These are phyloP conservation scores for Glaciozyma martinii DNA, from an alignment of 768 basidiomycete genomes.

Conservation along the genomic window DNA sequence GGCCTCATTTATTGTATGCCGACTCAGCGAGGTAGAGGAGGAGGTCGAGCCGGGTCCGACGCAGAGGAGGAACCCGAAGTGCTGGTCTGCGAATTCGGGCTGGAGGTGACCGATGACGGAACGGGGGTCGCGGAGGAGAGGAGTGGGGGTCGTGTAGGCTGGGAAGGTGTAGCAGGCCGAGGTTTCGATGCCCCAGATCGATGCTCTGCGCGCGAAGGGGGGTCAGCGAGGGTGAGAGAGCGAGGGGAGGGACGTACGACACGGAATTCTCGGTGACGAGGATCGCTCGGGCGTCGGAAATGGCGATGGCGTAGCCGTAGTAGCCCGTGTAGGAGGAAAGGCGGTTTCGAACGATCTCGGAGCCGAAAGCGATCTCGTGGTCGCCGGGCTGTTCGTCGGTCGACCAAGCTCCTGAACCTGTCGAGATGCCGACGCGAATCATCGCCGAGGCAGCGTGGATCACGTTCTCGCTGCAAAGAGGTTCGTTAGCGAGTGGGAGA, in stretches of 20 bases:
- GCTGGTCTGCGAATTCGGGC: slow-evolving; percentile 17
- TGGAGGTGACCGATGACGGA: slow-evolving; percentile 23
- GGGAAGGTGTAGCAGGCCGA: slow-evolving; percentile 17
- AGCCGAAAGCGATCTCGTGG: slow-evolving; percentile 24
- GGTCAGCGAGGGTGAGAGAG: background rate
- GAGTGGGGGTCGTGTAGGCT: slow-evolving; percentile 16
- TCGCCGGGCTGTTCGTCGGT: slow-evolving; percentile 22
- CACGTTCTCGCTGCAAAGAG: slow-evolving; percentile 19
- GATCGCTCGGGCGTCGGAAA: slow-evolving; percentile 20
- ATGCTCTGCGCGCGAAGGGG: slow-evolving; percentile 8
- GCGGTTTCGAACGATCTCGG: slow-evolving; percentile 19
- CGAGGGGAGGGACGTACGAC: slow-evolving; percentile 2
- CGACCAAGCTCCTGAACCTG: slow-evolving; percentile 33
- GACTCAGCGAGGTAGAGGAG: slow-evolving; percentile 11
- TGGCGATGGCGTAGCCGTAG: slow-evolving; percentile 33
- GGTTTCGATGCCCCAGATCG: slow-evolving; percentile 28
- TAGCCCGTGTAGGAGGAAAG: slow-evolving; percentile 30
- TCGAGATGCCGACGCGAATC: slow-evolving; percentile 36
- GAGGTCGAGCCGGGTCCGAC: slow-evolving; percentile 18
- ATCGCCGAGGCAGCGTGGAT: slow-evolving; percentile 32
- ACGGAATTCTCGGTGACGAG: slow-evolving; percentile 25
- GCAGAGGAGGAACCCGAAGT: slow-evolving; percentile 29
- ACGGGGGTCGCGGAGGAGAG: slow-evolving; percentile 22
- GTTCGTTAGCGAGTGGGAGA: background rate
- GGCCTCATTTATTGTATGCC: slow-evolving; percentile 24